Conservation (phyloP, 75 land plant genomes). For the Larix kaempferi region DNA sequence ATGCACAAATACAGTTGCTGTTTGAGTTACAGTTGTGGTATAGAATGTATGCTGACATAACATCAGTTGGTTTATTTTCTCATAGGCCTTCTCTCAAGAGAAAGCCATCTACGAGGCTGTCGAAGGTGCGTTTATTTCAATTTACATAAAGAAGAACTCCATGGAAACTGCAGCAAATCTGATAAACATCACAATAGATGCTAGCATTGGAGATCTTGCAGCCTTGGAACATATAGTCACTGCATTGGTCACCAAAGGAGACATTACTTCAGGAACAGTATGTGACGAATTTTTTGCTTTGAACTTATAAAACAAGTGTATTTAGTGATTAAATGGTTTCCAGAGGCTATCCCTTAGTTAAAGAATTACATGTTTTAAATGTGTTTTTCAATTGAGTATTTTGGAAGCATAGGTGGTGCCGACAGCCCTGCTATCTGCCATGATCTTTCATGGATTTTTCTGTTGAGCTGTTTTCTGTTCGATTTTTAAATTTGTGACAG, state of each 20-base stretch:
- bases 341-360: background rate
- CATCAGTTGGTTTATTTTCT: slow-evolving; percentile 3
- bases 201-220: slow-evolving; percentile 93
- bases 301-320: too few species aligned
- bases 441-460: background rate
- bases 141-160: slow-evolving; percentile 75
- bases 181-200: slow-evolving; percentile 70
- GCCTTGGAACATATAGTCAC: slow-evolving; percentile 71
- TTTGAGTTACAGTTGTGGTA: too few species aligned
- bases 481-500: slow-evolving; percentile 30
- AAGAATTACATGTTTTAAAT: background rate
- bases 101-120: slow-evolving; percentile 93
- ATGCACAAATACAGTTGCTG: too few species aligned
- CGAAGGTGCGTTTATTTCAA: slow-evolving; percentile 83
- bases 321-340: background rate
- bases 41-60: background rate
- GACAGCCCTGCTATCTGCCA: background rate
- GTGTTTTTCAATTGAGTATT: background rate
- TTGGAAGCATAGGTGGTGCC: background rate
- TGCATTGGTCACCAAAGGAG: slow-evolving; percentile 74
- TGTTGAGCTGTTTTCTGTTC: background rate
- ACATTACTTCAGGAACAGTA: slow-evolving; percentile 76
- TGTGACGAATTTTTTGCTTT: background rate
- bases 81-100: slow-evolving; percentile 93
- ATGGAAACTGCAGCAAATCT: slow-evolving; percentile 82